phyloP scores from a whole-genome alignment of 2,329 filamentous ascomycete species.

The Alternaria gansuensis region DNA sequence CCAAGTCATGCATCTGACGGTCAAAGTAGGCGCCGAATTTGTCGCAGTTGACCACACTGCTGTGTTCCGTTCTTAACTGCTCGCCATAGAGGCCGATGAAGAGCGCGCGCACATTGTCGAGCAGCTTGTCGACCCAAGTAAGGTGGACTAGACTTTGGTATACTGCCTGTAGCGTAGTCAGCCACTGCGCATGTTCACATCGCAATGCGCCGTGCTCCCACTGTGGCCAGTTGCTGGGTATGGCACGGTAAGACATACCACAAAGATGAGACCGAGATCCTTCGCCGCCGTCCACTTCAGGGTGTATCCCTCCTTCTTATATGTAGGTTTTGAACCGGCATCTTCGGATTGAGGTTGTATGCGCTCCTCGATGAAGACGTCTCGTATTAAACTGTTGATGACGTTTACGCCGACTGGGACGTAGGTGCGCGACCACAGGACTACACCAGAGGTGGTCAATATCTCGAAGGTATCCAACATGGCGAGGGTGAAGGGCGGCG shows the following conservation, averaged over 20 bases:
- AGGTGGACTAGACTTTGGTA: conserved; percentile 95
- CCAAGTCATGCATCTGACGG: conserved; percentile 86
- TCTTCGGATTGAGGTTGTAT: conserved; percentile 69
- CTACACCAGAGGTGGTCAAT: conserved; percentile 92
- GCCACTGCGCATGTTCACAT: not conserved
- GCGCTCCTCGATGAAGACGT: conserved; percentile 98
- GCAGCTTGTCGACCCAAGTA: conserved; percentile 94
- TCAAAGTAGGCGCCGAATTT: conserved; percentile 92
- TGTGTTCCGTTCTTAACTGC: conserved; percentile 82
- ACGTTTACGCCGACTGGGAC: conserved; percentile 80
- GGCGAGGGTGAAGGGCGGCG: conserved; percentile 11
- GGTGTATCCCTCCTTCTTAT: conserved; percentile 91
- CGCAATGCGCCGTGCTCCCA: conserved; percentile 1
- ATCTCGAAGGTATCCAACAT: conserved; percentile 99
- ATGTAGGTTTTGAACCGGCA: conserved; percentile 73
- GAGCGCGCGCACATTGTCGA: conserved; percentile 92
- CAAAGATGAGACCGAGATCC: conserved; percentile 93
- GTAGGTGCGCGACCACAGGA: conserved; percentile 93
- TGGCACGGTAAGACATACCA: conserved; percentile 64
- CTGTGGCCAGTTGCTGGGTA: not conserved
- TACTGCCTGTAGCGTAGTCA: conserved; percentile 71
- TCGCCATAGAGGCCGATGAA: conserved; percentile 91
- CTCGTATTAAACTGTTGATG: conserved; percentile 93
- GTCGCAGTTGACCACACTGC: conserved; percentile 77
- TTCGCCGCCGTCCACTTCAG: conserved; percentile 93